phyloP scores from a whole-genome alignment of 768 basidiomycete genomes.

The Rhodotorula kratochvilovae region DNA sequence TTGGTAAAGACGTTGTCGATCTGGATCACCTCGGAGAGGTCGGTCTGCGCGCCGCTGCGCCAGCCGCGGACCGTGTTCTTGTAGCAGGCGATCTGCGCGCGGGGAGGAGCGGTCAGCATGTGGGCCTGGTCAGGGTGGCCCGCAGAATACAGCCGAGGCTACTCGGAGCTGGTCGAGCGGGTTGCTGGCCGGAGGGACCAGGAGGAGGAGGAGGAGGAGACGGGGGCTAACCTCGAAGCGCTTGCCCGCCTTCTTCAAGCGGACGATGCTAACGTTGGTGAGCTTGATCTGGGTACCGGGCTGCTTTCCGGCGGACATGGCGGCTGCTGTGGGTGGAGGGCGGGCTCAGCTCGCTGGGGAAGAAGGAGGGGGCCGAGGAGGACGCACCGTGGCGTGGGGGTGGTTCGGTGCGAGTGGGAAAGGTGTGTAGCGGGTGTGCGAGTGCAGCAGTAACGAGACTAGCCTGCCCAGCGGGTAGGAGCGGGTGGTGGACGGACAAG shows the following conservation, averaged over 20 bases:
- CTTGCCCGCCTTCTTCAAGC: conserved; percentile 93
- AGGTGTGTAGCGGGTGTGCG: no score
- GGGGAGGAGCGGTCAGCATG: neutral
- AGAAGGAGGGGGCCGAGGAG: no score
- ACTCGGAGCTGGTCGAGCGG: no score
- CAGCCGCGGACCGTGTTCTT: conserved; percentile 99
- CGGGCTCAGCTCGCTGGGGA: neutral
- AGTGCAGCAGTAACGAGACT: no score
- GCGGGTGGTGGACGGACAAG: no score
- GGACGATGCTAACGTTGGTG: conserved; percentile 94
- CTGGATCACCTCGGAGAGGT: conserved; percentile 91
- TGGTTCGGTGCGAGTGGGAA: no score
- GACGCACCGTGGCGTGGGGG: no score
- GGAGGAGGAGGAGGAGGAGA: conserved; percentile 34
- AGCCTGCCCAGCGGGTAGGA: no score
- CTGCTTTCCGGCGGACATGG: conserved; percentile 41
- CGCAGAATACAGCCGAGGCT: neutral
- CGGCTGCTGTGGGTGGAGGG: neutral
- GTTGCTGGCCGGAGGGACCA: no score
- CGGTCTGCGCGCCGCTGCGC: conserved; percentile 89
- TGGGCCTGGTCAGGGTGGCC: neutral
- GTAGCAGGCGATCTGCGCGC: conserved; percentile 82
- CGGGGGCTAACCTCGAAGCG: conserved; percentile 97
- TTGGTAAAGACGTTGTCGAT: conserved; percentile 89
- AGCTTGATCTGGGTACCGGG: conserved; percentile 57